phyloP scores from a whole-genome alignment of 768 basidiomycete genomes.

The Leccinum subtestaceum region DNA sequence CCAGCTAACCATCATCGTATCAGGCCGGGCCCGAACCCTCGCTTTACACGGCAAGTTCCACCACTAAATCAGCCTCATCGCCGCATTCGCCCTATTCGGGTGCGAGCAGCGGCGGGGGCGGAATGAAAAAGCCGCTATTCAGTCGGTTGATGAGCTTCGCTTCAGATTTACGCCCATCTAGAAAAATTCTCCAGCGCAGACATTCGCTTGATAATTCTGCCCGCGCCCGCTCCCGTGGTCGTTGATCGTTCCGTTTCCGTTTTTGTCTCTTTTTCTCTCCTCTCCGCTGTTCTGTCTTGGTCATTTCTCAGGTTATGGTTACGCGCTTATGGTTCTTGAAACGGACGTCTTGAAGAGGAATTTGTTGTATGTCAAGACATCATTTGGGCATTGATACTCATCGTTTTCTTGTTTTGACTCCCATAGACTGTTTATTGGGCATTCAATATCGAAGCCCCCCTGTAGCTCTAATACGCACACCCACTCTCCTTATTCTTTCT shows the following conservation, averaged over 20 bases:
- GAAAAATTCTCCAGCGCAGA: conserved; percentile 44
- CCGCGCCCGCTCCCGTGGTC: conserved; percentile 22
- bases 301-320: neutral
- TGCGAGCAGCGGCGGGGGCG: conserved; percentile 24
- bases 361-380: conserved; percentile 6
- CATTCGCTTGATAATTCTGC: conserved; percentile 44
- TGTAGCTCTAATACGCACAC: conserved; percentile 31
- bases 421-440: conserved; percentile 25
- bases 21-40: conserved; percentile 48
- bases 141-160: conserved; percentile 56
- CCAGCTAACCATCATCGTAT: conserved; percentile 29
- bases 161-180: conserved; percentile 42
- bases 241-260: conserved; percentile 11
- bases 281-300: neutral
- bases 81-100: conserved; percentile 38
- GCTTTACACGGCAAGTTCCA: conserved; percentile 56
- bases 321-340: conserved; percentile 4
- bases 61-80: conserved; percentile 54
- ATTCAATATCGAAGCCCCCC: conserved; percentile 15
- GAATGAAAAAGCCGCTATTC: conserved; percentile 56
- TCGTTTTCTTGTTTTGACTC: conserved; percentile 3
- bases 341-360: conserved; percentile 4
- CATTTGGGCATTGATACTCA: conserved; percentile 10
- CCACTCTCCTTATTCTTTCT: conserved; percentile 19
- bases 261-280: neutral